A percentile compares a stretch with the other conserved stretches of the same genome.
phyloP scores from a whole-genome alignment of 2,329 filamentous ascomycete species.

The Neonectria ditissima region DNA sequence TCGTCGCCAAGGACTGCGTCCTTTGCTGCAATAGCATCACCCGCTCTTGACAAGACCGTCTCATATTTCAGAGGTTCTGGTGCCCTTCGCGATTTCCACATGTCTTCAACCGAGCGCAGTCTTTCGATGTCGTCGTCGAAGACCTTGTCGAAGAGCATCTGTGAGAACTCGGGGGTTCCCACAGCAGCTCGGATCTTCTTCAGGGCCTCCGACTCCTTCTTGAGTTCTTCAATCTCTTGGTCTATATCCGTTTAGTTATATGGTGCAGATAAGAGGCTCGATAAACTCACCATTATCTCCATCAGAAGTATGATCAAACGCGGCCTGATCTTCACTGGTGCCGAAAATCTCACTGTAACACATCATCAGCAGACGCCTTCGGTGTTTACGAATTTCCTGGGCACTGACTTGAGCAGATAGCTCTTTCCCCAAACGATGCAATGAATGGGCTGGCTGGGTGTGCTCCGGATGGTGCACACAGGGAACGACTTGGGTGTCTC shows the following conservation, averaged over 20 bases:
- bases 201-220: constrained; percentile 84
- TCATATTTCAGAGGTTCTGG: constrained; percentile 81
- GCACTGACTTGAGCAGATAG: constrained; percentile 81
- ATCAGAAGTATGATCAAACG: constrained; percentile 83
- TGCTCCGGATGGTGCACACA: constrained; percentile 97
- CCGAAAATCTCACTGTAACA: constrained; percentile 81
- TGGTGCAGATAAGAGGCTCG: background rate
- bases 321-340: constrained; percentile 85
- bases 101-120: constrained; percentile 87
- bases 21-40: constrained; percentile 60
- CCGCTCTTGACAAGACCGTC: constrained; percentile 65
- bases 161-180: constrained; percentile 80
- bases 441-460: constrained; percentile 95
- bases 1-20: constrained; percentile 72
- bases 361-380: constrained; percentile 9
- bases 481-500: constrained; percentile 92
- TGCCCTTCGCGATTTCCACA: constrained; percentile 89
- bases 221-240: constrained; percentile 88
- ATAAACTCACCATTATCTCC: constrained; percentile 75
- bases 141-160: constrained; percentile 91
- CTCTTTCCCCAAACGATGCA: constrained; percentile 99
- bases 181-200: constrained; percentile 85
- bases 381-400: constrained; percentile 23
- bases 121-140: constrained; percentile 87
- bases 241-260: constrained; percentile 51